These are phyloP conservation scores for Alloteropsis semialata DNA, from an alignment of 176 grass and related monocot genomes.

Conservation along the genomic window DNA sequence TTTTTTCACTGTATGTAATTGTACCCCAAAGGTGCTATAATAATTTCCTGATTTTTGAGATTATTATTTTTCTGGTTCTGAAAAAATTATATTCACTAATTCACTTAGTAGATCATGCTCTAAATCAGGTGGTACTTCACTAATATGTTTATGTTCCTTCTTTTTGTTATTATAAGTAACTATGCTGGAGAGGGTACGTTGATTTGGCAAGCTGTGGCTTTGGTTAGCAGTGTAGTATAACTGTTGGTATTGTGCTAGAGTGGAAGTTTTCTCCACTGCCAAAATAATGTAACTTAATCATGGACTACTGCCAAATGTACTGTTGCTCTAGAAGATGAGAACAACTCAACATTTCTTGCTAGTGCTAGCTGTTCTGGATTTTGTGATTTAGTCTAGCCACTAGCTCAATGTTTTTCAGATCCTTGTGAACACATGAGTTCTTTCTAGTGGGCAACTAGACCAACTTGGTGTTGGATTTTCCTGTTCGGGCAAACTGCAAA, in stretches of 20 bases:
- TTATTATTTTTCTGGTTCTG: background rate
- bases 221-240: background rate
- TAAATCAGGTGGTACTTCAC: background rate
- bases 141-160: conserved; percentile 1
- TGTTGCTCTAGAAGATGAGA: background rate
- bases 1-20: background rate
- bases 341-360: background rate
- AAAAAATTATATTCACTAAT: background rate
- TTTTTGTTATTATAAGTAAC: conserved; percentile 1
- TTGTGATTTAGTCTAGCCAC: background rate
- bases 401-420: background rate
- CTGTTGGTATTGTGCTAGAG: background rate
- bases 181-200: background rate
- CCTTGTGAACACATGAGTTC: background rate
- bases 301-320: background rate
- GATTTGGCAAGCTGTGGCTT: background rate
- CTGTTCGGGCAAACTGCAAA: background rate
- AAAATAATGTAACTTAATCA: background rate
- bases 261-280: background rate
- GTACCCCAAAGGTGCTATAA: background rate
- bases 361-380: background rate
- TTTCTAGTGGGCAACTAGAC: background rate
- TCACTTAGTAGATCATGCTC: background rate
- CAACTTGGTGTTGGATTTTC: background rate
- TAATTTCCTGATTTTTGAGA: background rate